phyloP scores from a whole-genome alignment of 2,329 filamentous ascomycete species.

The Monosporascus sp. region DNA sequence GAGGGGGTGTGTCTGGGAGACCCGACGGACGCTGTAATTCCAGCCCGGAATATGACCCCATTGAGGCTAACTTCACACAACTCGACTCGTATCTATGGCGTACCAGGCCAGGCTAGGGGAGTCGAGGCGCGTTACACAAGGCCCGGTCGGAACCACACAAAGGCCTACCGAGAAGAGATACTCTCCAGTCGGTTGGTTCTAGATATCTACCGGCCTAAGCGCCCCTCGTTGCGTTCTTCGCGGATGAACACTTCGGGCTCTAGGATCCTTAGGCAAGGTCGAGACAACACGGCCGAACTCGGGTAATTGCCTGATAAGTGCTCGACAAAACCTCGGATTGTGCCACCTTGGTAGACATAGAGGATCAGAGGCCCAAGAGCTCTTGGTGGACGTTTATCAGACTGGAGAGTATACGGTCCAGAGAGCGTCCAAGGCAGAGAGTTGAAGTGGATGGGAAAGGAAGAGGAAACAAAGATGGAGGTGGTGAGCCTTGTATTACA shows the following conservation, averaged over 20 bases:
- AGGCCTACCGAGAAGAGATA: background rate
- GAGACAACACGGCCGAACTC: background rate
- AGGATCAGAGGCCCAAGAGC: background rate
- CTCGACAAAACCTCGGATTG: background rate
- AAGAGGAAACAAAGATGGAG: background rate
- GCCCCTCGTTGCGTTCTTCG: background rate
- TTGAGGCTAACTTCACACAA: slow-evolving; percentile 31
- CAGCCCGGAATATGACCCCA: slow-evolving; percentile 50
- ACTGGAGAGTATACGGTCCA: background rate
- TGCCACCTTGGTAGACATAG: background rate
- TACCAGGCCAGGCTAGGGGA: background rate
- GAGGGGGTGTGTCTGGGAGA: slow-evolving; percentile 47
- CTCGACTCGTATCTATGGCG: background rate
- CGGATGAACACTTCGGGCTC: background rate
- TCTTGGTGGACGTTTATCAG: background rate
- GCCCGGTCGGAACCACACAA: background rate
- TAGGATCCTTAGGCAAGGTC: background rate
- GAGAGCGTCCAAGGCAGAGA: background rate
- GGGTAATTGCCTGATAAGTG: background rate
- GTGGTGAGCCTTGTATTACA: background rate
- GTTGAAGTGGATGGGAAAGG: background rate
- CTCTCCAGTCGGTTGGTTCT: background rate
- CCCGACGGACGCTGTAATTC: slow-evolving; percentile 47
- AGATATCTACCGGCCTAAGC: background rate
- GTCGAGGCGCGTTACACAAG: background rate